Conservation (phyloP, 2,329 filamentous ascomycete genomes). For the Orbilia ellipsospora region DNA sequence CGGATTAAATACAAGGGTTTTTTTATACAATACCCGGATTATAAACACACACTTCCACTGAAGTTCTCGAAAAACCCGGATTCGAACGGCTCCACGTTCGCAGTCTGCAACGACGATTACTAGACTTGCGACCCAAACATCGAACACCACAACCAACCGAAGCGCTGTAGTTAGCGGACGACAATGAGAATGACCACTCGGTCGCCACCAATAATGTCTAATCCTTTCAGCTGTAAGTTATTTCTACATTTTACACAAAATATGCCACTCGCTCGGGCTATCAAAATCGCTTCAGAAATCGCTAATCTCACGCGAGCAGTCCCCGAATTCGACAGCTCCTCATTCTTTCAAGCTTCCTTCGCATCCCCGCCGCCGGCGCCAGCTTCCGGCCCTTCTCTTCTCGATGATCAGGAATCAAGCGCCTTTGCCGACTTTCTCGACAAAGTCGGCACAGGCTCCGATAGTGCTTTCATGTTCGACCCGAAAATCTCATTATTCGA, state of each 20-base stretch:
- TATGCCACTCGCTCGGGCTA: background rate
- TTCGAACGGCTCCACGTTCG: conserved; percentile 31
- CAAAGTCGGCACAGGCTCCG: conserved; percentile 67
- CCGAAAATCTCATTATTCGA: conserved; percentile 51
- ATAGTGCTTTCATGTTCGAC: conserved; percentile 51
- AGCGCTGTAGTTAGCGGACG: conserved; percentile 17
- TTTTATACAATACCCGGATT: background rate
- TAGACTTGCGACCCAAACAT: conserved; percentile 12
- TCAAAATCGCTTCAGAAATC: conserved; percentile 8
- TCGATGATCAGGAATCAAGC: conserved; percentile 72
- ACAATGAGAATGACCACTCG: conserved; percentile 55
- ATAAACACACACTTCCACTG: background rate
- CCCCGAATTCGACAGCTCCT: conserved; percentile 51
- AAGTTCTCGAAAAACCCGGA: conserved; percentile 43
- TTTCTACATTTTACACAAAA: background rate
- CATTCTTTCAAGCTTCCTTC: conserved; percentile 49
- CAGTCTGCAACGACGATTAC: conserved; percentile 23
- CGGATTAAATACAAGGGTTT: conserved; percentile 14
- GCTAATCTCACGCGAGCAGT: conserved; percentile 29
- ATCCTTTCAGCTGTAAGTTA: conserved; percentile 52
- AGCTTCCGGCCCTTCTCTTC: conserved; percentile 73
- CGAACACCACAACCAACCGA: conserved; percentile 15
- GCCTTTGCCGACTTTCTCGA: conserved; percentile 71
- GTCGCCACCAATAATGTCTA: conserved; percentile 54
- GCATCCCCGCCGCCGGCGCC: conserved; percentile 69